Percentiles rank a stretch among this genome's conserved stretches.
Evolutionary conservation across 495 filamentous ascomycete species (phyloP).

Genomic region (Glonium stellatum): DNA sequence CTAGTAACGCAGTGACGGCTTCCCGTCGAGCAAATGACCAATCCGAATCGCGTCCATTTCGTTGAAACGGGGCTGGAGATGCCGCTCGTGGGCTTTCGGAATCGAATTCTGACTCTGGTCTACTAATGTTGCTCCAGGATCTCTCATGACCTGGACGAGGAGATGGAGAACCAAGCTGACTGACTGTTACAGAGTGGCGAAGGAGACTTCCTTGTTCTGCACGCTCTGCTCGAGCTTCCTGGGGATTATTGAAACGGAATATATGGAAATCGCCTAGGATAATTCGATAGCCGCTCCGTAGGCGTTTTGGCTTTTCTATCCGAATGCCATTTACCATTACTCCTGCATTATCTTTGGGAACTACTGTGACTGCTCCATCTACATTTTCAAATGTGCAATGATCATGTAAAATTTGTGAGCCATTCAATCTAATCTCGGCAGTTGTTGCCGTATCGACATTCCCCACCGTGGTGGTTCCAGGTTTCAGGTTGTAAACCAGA

Average conservation of each 20-base stretch:
- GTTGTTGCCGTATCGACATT: constrained; percentile 77
- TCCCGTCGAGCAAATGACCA: constrained; percentile 94
- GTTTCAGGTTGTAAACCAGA: constrained; percentile 96
- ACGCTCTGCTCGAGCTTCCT: constrained; percentile 88
- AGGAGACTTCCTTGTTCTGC: constrained; percentile 76
- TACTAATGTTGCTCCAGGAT: constrained; percentile 51
- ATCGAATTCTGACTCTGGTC: constrained; percentile 63
- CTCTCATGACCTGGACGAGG: constrained; percentile 67
- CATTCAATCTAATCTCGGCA: constrained; percentile 88
- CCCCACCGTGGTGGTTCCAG: constrained; percentile 84
- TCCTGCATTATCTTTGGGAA: constrained; percentile 81
- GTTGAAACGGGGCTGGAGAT: constrained; percentile 63
- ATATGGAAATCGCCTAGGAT: constrained; percentile 99
- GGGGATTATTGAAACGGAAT: constrained; percentile 95
- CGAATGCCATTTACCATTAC: constrained; percentile 97
- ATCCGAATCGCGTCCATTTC: constrained; percentile 75
- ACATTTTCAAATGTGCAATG: constrained; percentile 92
- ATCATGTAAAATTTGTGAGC: constrained; percentile 81
- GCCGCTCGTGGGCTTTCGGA: constrained; percentile 64
- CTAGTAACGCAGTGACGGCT: constrained; percentile 81
- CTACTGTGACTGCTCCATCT: constrained; percentile 81
- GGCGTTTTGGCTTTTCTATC: constrained; percentile 69
- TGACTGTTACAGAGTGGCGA: constrained; percentile 80
- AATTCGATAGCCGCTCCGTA: constrained; percentile 88
- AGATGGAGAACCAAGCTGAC: constrained; percentile 66